Evolutionary conservation across 345 rosid species (phyloP).

Genomic region (Moringa oleifera): DNA sequence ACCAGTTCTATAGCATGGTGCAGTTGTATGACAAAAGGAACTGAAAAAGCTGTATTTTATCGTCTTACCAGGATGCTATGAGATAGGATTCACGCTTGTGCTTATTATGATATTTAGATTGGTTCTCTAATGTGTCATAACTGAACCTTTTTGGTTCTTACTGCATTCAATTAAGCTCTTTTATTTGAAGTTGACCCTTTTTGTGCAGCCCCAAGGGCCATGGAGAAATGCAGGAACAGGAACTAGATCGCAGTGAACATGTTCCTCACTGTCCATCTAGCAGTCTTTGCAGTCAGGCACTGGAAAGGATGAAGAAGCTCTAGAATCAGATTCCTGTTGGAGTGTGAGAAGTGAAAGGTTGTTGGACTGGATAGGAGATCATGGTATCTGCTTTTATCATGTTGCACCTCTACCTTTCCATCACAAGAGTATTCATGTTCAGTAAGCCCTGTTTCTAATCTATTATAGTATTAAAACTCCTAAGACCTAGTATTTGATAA

Average conservation of each 20-base stretch:
- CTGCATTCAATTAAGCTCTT: not conserved
- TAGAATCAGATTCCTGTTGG: constrained; percentile 1
- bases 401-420: constrained; percentile 10
- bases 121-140: not conserved
- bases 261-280: constrained; percentile 24
- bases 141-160: no score
- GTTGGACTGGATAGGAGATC: constrained; percentile 28
- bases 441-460: constrained; percentile 17
- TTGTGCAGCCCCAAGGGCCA: constrained; percentile 58
- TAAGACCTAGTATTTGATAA: constrained; percentile 20
- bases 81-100: not conserved
- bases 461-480: constrained; percentile 16
- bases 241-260: constrained; percentile 26
- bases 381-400: constrained; percentile 19
- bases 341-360: not conserved
- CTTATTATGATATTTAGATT: no score
- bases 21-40: not conserved
- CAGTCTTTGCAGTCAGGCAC: not conserved
- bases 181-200: constrained; percentile 10
- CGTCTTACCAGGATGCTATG: not conserved
- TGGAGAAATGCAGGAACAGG: constrained; percentile 50
- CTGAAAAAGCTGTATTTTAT: not conserved
- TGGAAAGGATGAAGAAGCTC: constrained; percentile 6
- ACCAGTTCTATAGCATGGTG: not conserved
- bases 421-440: constrained; percentile 14